Conservation (phyloP, 805 yeast species). For the Vanderwaltozyma verrucispora region DNA sequence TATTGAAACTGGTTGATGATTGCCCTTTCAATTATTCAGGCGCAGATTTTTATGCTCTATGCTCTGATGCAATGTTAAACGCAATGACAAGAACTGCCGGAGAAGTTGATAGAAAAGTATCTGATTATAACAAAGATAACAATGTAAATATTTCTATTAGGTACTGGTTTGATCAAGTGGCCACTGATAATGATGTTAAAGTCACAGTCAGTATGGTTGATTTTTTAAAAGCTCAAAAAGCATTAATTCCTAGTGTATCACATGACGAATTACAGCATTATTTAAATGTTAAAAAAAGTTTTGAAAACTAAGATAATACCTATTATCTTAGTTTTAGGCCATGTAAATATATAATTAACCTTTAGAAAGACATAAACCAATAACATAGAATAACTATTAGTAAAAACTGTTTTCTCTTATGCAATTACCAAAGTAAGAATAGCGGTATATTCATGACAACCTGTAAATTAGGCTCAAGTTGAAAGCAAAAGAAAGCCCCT, state of each 20-base stretch:
- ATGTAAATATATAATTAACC: too few species aligned
- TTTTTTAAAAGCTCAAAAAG: conserved; percentile 63
- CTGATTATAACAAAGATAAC: conserved; percentile 37
- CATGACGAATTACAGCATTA: conserved; percentile 81
- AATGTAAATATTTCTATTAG: conserved; percentile 48
- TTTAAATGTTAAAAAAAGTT: conserved; percentile 62
- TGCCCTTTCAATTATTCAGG: conserved; percentile 94
- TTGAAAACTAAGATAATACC: conserved; percentile 40
- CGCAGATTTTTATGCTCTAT: conserved; percentile 93
- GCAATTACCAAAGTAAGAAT: too few species aligned
- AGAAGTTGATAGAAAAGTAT: conserved; percentile 58
- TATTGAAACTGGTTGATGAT: conserved; percentile 45
- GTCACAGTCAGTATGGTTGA: conserved; percentile 66
- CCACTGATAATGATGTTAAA: conserved; percentile 52
- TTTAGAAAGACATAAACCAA: too few species aligned
- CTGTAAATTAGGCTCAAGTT: too few species aligned
- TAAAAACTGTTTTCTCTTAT: too few species aligned
- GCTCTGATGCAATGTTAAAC: conserved; percentile 91
- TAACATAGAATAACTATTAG: too few species aligned
- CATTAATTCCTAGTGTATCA: conserved; percentile 76
- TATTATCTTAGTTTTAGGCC: too few species aligned
- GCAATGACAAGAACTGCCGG: conserved; percentile 90
- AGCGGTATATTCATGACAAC: too few species aligned
- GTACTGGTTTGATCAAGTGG: conserved; percentile 85
- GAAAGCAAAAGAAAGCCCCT: too few species aligned